A percentile compares a stretch with the other conserved stretches of the same genome.
phyloP scores from a whole-genome alignment of 2,329 filamentous ascomycete species.

The Metarhizium sp. region DNA sequence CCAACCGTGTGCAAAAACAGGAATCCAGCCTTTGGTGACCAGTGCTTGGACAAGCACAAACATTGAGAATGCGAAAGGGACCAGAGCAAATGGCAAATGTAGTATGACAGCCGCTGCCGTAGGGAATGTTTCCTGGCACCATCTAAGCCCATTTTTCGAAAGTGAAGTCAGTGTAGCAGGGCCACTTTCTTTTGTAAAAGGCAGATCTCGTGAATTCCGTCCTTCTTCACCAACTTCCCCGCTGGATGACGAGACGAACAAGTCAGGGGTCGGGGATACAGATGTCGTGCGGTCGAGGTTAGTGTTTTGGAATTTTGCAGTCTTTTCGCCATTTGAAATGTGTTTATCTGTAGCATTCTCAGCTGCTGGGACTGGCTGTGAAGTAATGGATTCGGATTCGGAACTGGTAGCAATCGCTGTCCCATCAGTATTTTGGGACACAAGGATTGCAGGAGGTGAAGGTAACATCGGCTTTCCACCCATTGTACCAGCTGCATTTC shows the following conservation, averaged over 20 bases:
- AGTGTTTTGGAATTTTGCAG: not conserved
- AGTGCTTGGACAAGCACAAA: conserved; percentile 65
- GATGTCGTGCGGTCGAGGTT: not conserved
- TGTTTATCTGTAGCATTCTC: not conserved
- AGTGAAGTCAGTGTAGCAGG: conserved; percentile 44
- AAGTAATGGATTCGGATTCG: conserved; percentile 1
- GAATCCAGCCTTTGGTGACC: conserved; percentile 66
- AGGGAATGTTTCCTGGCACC: conserved; percentile 61
- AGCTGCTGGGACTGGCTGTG: not conserved
- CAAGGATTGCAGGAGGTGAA: conserved; percentile 9
- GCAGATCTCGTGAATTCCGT: not conserved
- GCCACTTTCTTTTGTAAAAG: conserved; percentile 5
- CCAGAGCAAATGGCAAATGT: conserved; percentile 57
- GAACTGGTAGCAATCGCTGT: conserved; percentile 4
- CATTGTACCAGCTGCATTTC: not conserved
- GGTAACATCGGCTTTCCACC: not conserved
- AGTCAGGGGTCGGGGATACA: not conserved
- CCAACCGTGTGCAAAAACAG: conserved; percentile 65
- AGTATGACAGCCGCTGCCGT: conserved; percentile 55
- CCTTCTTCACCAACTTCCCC: not conserved
- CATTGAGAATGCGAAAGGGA: conserved; percentile 67
- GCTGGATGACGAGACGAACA: not conserved
- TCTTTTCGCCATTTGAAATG: not conserved
- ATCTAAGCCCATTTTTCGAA: conserved; percentile 34
- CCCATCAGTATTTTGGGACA: conserved; percentile 10